Conservation (phyloP, 2,329 filamentous ascomycete species). For the Graphilbum fragrans region DNA sequence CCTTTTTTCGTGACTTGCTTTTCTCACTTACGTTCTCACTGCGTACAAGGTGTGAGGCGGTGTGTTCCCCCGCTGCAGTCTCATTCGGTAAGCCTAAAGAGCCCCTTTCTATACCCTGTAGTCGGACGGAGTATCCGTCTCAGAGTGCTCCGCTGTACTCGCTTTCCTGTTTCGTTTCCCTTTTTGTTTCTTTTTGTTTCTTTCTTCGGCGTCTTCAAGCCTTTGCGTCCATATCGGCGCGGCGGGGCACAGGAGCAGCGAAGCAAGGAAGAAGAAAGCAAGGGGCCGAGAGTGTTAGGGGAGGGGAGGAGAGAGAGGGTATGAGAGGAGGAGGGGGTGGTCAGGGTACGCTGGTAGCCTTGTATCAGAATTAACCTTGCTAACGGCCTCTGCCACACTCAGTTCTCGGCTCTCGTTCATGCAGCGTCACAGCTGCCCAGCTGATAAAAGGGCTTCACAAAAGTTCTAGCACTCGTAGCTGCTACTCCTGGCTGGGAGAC, state of each 20-base stretch:
- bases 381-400: background rate
- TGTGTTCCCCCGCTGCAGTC: no score
- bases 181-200: constrained; percentile 1
- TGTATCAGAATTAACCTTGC: background rate
- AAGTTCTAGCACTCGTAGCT: background rate
- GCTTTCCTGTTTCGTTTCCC: background rate
- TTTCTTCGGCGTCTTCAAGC: background rate
- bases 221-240: background rate
- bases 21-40: background rate
- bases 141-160: background rate
- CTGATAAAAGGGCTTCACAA: background rate
- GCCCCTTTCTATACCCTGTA: background rate
- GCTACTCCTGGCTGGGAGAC: background rate
- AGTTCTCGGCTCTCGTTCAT: background rate
- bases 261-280: background rate
- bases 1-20: no score
- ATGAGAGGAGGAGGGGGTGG: no score
- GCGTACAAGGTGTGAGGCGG: no score
- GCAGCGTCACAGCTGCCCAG: background rate
- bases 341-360: background rate
- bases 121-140: background rate
- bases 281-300: background rate
- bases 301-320: no score
- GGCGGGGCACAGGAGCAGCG: background rate
- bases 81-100: no score